Conservation (phyloP, 73 alveolate genomes). For the Paramecium biaurelia region DNA sequence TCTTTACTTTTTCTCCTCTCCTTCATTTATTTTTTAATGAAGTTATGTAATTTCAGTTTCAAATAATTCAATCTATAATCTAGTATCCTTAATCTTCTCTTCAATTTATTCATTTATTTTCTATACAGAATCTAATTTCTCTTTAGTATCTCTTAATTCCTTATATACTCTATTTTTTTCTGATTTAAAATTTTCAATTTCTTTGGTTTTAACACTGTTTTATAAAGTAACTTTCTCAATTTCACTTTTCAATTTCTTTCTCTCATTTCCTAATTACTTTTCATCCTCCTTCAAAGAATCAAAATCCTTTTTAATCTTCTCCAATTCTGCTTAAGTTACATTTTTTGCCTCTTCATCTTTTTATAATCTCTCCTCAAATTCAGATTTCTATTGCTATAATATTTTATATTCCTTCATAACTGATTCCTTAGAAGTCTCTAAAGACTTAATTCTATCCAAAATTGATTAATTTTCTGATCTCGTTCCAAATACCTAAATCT, state of each 20-base stretch:
- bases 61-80: not conserved
- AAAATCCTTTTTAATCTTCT: not conserved
- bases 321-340: not conserved
- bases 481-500: not conserved
- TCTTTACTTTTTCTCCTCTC: conserved; percentile 40
- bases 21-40: conserved; percentile 10
- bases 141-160: not conserved
- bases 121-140: not conserved
- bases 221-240: conserved; percentile 67
- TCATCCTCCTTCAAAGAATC: not conserved
- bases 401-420: not conserved
- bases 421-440: not conserved
- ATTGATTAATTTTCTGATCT: not conserved
- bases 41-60: not conserved
- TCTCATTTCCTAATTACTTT: conserved; percentile 41
- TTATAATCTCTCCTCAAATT: conserved; percentile 2
- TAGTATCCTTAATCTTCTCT: conserved; percentile 9
- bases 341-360: conserved; percentile 28
- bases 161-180: not conserved
- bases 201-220: conserved; percentile 64
- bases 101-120: not conserved
- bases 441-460: not conserved
- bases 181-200: conserved; percentile 61
- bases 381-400: not conserved
- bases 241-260: conserved; percentile 59